Evolutionary conservation across 2,329 filamentous ascomycete species (phyloP).

Genomic region (Pestalotiopsis sp.): DNA sequence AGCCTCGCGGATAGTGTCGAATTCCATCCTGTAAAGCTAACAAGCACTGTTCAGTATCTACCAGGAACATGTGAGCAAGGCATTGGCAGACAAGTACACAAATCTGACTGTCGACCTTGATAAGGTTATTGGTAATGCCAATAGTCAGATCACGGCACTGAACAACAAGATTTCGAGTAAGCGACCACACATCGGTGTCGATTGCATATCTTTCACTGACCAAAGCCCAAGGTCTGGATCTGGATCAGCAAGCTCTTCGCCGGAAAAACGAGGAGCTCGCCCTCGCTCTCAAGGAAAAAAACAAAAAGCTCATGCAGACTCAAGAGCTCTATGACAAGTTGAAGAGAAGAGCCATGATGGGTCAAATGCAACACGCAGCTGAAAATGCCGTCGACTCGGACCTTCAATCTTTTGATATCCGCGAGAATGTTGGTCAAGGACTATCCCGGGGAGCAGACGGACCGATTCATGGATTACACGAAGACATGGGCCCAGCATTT

Average conservation of each 20-base stretch:
- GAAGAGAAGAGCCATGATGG: constrained; percentile 57
- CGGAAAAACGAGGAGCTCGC: constrained; percentile 74
- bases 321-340: constrained; percentile 68
- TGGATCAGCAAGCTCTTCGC: constrained; percentile 65
- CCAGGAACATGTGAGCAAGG: constrained; percentile 75
- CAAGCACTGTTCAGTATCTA: constrained; percentile 59
- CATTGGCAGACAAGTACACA: constrained; percentile 72
- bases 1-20: background rate
- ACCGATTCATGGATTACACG: background rate
- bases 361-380: constrained; percentile 58
- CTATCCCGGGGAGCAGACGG: background rate
- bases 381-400: constrained; percentile 50
- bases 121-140: constrained; percentile 74
- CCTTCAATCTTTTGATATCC: constrained; percentile 31
- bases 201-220: background rate
- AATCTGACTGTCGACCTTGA: constrained; percentile 69
- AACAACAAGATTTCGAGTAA: constrained; percentile 67
- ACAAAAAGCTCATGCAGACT: constrained; percentile 67
- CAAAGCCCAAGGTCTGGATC: constrained; percentile 49
- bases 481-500: background rate
- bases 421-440: constrained; percentile 16
- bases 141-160: constrained; percentile 69
- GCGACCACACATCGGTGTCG: constrained; percentile 21
- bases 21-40: background rate
- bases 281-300: constrained; percentile 71